Base-by-base conservation (phyloP, 169 alveolate species). In the Eimeria necatrix region DNA sequence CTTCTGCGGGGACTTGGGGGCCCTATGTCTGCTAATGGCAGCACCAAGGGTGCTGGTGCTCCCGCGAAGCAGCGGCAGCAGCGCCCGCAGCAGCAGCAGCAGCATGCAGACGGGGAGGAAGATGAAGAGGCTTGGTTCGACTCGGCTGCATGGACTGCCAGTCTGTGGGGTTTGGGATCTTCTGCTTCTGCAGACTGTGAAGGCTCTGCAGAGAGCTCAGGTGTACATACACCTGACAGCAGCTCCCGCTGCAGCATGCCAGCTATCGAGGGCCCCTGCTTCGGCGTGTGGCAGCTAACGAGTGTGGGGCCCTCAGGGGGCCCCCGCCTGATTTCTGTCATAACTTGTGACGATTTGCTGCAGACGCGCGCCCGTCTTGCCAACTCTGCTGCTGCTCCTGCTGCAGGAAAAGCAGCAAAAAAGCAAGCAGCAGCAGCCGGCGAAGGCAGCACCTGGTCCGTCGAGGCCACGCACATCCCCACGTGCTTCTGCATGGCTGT, bases 291-390 rank as follows among this genome's bases (percentile, higher is more conserved):
- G 95, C 91, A 91, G 59, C 73, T 91, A 10, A 56, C 91, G 64
- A 60, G 59, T 24, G 84, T 91, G 46, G 76, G 91, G 20, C 83
- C 24, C 24, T 51, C 91, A 49, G 95, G 95, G 56, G 95, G 80
- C 32, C 95, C 95, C 12, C 90, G 91, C 4, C 91, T 91, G 52
- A 85, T 74, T 52, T 91, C 91, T 85, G 95, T 91, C 59, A 78
- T 91, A 32, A 91, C 95, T 10, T 91, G 95, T 53, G 95, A 91
- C 59, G 95, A 91, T 20, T 61, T 60, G 52, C 91, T 91, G 78
- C 91, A 59, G 48, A 60, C 83, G 24, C 90, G 95, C 1, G 84
- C 73, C 2, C 91, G 88, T 32, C 93, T 59, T 48, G 93, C 93
- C 20, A 48, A 83, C 32, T 32, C 93, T 24, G 91, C 91, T 4